Evolutionary conservation across 2,329 filamentous ascomycete genomes (phyloP), one percentile per base, ranked within the genome.

Genomic region (Hypoxylon sp.): DNA sequence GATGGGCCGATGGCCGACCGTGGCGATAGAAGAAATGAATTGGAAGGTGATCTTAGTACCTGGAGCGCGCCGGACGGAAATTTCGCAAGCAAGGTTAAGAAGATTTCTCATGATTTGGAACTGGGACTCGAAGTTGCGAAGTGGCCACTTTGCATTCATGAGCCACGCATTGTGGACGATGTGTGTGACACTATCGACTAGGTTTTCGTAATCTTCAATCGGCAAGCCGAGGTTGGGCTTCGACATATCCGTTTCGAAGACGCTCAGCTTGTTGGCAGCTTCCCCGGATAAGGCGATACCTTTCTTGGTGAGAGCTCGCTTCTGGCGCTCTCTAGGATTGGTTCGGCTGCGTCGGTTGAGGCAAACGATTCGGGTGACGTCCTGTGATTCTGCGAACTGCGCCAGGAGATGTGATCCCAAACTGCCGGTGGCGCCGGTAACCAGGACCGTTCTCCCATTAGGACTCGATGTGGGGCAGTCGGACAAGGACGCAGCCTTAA

Each of bases 101-200:
- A 87, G 72, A 63, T 83, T 82, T 1, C 77, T 75, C 77, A 87
- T 79, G 12, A 78, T 75, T 3, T 78, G 70, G 50, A 85, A 78
- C 65, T 85, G 82, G 0, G 77, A 32, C 58, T 81, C 80, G 57
- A 82, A 83, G 1, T 70, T 76, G 0, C 56, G 51, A 0, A 84
- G 3, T 0, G 79, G 70, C 2, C 81, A 75, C 50, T 74, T 82
- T 7, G 71, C 71, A 55, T 75, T 81, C 82, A 85, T 85, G 0
- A 79, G 80, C 82, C 83, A 86, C 0, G 83, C 84, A 50, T 82
- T 84, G 70, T 85, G 83, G 18, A 84, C 60, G 40, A 87, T 80
- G 61, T 85, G 81, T 0, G 84, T 87, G 7, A 81, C 81, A 1
- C 54, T 69, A 0, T 66, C n/a, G 0, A 75, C 69, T 0, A 87